Base-by-base conservation (phyloP, 352 stramenopile genomes). In the Bremia lactucae region DNA sequence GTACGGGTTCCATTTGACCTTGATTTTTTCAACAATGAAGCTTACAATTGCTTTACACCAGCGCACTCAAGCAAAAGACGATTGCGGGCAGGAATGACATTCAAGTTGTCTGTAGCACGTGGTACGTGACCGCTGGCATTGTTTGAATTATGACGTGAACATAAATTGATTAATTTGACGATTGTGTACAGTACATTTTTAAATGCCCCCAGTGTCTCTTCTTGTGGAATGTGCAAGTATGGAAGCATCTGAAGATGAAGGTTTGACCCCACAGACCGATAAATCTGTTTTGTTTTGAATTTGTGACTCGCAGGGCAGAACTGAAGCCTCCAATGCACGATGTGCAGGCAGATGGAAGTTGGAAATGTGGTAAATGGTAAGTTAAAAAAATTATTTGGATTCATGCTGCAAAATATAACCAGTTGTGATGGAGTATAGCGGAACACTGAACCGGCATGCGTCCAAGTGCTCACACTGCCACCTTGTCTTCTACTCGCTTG, bases 221-320 rank as follows among this genome's bases (percentile, higher is more conserved):
- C 45, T 19, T 91, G 78, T 42, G 73, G 54, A 34, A 82, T 91
- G 67, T 91, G 78, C 42, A 75, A 69, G 72, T 87, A 59, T 4
- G 51, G 41, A 15, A 19, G 23, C 2, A 33, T 18, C 18, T 2
- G 20, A 6, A 13, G 36, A 15, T 38, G 19, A 26, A 36, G 42
- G 19, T 24, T 15, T 42, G 3, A 31, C 40, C 29, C 25, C 39
- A 25, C 18, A 16, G 20, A 1, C 10, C 15, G 15, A 3, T 25
- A 26, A 38, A 0, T 40, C 10, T 34, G 23, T 22, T 11, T 24
- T 44, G 24, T 46, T 20, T 35, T 28, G 37, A 25, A 11, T 14
- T 45, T 49, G 6, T 38, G 6, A 4, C 20, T 3, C 37, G 3
- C 28, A 87, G 70, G 33, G 60, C 60, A 18, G 61, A 74, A 35